These are phyloP conservation scores for Boletus pseudo-olivaceus DNA, from an alignment of 768 basidiomycete species.

Conservation along the genomic window DNA sequence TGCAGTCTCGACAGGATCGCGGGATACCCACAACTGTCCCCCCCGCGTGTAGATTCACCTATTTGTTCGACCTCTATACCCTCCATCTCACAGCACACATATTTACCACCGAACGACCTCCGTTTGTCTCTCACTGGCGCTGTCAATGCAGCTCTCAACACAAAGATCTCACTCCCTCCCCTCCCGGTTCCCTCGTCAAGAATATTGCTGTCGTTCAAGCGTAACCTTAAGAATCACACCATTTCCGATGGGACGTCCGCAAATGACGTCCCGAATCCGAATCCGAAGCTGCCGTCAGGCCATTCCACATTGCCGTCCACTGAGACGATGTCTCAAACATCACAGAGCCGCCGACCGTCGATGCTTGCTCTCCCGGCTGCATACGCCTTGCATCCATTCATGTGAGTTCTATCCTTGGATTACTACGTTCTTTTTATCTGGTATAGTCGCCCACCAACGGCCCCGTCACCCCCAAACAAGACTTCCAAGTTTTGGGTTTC, in stretches of 20 bases:
- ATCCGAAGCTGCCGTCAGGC: not conserved
- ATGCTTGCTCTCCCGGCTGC: slow-evolving; percentile 5
- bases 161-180: slow-evolving; percentile 16
- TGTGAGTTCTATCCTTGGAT: slow-evolving; percentile 8
- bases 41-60: slow-evolving; percentile 39
- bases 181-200: slow-evolving; percentile 17
- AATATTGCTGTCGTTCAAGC: slow-evolving; percentile 22
- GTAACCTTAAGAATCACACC: slow-evolving; percentile 8
- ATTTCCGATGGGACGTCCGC: not conserved
- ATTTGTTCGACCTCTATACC: slow-evolving; percentile 15
- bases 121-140: slow-evolving; percentile 21
- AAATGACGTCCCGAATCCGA: not conserved
- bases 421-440: not conserved
- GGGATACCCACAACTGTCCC: slow-evolving; percentile 43
- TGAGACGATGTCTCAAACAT: not conserved
- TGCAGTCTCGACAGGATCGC: slow-evolving; percentile 31
- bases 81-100: slow-evolving; percentile 12
- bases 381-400: slow-evolving; percentile 18
- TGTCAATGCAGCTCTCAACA: slow-evolving; percentile 21
- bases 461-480: slow-evolving; percentile 16
- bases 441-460: slow-evolving; percentile 17
- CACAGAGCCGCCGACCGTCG: slow-evolving; percentile 8
- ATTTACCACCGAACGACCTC: slow-evolving; percentile 2
- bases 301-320: not conserved
- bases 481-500: slow-evolving; percentile 9